These are phyloP conservation scores for Xylariaceae sp. DNA, from an alignment of 2,329 filamentous ascomycete species.

Conservation along the genomic window DNA sequence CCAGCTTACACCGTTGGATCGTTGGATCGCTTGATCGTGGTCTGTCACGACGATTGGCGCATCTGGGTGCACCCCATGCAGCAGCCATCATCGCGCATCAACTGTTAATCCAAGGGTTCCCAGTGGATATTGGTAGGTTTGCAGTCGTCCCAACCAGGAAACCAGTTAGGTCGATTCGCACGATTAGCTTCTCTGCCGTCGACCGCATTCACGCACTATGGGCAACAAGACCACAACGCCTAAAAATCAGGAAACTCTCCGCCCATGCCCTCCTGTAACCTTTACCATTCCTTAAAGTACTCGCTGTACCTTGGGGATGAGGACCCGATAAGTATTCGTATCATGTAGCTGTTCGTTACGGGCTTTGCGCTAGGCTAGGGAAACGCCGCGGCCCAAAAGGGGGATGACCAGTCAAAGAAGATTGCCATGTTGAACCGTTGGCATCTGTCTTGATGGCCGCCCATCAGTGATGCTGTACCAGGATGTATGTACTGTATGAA, in stretches of 20 bases:
- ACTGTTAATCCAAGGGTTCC: slow-evolving; percentile 7
- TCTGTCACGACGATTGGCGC: not conserved
- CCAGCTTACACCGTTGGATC: too few species aligned
- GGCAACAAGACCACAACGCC: not conserved
- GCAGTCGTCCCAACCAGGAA: slow-evolving; percentile 5
- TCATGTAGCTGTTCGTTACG: slow-evolving; percentile 9
- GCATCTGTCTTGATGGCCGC: not conserved
- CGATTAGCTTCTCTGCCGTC: not conserved
- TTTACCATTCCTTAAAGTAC: slow-evolving; percentile 14
- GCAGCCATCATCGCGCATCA: slow-evolving; percentile 9
- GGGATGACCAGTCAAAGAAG: slow-evolving; percentile 19
- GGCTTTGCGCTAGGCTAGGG: slow-evolving; percentile 20
- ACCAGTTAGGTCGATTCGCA: not conserved
- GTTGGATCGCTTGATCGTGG: not conserved
- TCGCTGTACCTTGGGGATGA: slow-evolving; percentile 14
- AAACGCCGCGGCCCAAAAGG: slow-evolving; percentile 16
- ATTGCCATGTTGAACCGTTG: slow-evolving; percentile 15
- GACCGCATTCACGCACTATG: too few species aligned
- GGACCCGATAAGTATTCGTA: slow-evolving; percentile 26
- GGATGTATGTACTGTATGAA: slow-evolving; percentile 16
- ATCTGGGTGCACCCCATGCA: not conserved
- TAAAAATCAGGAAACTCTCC: slow-evolving; percentile 16
- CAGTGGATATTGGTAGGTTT: slow-evolving; percentile 2
- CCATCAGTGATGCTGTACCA: slow-evolving; percentile 4
- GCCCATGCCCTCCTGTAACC: slow-evolving; percentile 6